Percentiles rank a stretch among this genome's conserved stretches.
phyloP scores from a whole-genome alignment of 768 basidiomycete genomes.

The Suillus lakei region DNA sequence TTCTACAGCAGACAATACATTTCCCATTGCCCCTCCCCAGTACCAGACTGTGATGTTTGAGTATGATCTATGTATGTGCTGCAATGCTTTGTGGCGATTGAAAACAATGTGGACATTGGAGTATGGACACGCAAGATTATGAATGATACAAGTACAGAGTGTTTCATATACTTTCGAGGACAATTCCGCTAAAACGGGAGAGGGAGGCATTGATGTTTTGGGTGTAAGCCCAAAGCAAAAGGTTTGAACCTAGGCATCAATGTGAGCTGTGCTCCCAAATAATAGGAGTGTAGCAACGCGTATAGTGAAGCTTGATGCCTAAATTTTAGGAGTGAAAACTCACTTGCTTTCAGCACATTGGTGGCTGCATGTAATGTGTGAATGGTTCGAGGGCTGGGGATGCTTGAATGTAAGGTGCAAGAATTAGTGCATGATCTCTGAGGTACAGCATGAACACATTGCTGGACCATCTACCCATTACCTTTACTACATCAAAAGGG shows the following conservation, averaged over 20 bases:
- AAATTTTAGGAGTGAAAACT: background rate
- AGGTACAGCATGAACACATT: conserved; percentile 37
- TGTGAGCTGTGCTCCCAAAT: background rate
- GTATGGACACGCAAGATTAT: too few species aligned
- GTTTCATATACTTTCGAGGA: too few species aligned
- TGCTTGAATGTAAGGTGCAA: conserved; percentile 31
- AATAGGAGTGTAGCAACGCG: background rate
- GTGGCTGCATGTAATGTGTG: background rate
- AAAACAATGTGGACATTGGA: too few species aligned
- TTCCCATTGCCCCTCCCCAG: too few species aligned
- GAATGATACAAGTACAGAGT: too few species aligned
- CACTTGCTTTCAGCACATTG: background rate
- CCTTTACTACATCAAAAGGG: conserved; percentile 37
- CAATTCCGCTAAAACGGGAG: too few species aligned
- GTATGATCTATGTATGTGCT: too few species aligned
- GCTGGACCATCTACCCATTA: conserved; percentile 39
- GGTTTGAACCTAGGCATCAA: background rate
- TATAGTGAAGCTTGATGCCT: background rate
- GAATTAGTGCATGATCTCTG: conserved; percentile 27
- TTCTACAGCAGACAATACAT: too few species aligned
- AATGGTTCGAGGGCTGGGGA: background rate
- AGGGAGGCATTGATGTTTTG: too few species aligned
- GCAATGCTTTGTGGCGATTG: too few species aligned
- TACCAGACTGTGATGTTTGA: too few species aligned
- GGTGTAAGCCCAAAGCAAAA: background rate